phyloP scores from a whole-genome alignment of 2,329 filamentous ascomycete genomes.

The Alternaria gansuensis region DNA sequence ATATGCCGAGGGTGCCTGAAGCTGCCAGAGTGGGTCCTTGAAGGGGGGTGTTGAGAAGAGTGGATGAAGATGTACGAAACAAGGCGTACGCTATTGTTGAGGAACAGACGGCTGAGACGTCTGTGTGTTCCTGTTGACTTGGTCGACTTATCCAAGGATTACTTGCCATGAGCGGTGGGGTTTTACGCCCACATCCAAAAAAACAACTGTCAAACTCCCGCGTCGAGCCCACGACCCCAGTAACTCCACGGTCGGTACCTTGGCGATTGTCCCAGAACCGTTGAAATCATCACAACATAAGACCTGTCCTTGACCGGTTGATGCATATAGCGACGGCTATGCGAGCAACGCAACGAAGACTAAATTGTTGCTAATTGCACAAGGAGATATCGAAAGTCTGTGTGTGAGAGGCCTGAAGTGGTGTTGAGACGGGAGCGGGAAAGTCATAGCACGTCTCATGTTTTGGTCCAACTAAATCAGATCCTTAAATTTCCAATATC shows the following conservation, averaged over 20 bases:
- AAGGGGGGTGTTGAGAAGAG: not conserved
- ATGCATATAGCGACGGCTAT: not conserved
- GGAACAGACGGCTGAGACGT: not conserved
- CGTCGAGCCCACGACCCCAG: not conserved
- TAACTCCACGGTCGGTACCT: not conserved
- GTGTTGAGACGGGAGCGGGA: not conserved
- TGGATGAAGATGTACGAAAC: not conserved
- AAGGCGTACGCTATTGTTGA: not conserved
- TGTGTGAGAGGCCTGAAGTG: not conserved
- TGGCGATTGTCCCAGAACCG: not conserved
- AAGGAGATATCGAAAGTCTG: not conserved
- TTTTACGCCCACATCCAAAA: not conserved
- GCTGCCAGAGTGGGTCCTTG: constrained; percentile 12
- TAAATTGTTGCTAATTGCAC: not conserved
- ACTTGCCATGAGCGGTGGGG: not conserved
- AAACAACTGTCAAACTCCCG: not conserved
- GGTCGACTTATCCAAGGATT: not conserved
- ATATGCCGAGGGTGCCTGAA: constrained; percentile 25
- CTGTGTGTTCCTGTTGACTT: not conserved
- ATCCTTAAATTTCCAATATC: constrained; percentile 5
- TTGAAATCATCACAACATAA: not conserved
- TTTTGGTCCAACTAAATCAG: constrained; percentile 3
- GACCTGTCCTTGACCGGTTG: not conserved
- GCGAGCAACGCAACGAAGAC: not conserved
- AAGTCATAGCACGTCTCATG: constrained; percentile 3